phyloP scores from a whole-genome alignment of 2,329 filamentous ascomycete species.

The Chalaropsis thielavioides region DNA sequence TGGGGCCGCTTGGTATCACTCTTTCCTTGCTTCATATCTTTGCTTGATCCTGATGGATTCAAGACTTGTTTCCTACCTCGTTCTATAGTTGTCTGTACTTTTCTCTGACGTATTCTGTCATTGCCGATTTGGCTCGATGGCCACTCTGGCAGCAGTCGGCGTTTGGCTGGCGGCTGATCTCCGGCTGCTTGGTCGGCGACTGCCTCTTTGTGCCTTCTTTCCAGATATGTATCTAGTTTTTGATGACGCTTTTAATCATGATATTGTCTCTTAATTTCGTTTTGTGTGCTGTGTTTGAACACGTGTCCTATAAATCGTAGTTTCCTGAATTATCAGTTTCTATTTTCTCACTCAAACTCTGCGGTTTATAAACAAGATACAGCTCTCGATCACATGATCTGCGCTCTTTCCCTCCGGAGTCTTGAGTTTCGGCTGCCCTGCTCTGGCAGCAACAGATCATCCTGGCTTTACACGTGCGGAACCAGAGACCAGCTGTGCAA shows the following conservation, averaged over 20 bases:
- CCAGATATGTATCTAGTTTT: constrained; percentile 9
- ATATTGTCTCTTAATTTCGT: neutral
- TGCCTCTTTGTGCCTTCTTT: neutral
- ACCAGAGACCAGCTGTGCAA: constrained; percentile 53
- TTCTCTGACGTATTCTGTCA: neutral
- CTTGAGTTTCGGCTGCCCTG: no score
- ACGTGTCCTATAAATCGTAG: neutral
- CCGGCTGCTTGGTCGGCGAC: neutral
- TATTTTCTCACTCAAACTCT: no score
- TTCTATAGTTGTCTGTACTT: constrained; percentile 10
- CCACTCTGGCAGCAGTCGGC: neutral
- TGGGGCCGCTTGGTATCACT: neutral
- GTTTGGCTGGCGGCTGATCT: neutral
- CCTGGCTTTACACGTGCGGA: no score
- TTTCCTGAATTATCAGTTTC: no score
- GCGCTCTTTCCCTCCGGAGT: no score
- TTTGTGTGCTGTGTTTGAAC: neutral
- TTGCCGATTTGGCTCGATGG: constrained; percentile 1
- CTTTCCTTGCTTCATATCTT: constrained; percentile 6
- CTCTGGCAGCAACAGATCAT: no score
- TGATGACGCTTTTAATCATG: constrained; percentile 3
- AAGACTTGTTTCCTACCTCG: constrained; percentile 6
- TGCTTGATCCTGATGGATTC: neutral
- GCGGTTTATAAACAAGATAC: no score
- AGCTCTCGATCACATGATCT: no score